These are phyloP conservation scores for Chlamydomonas incerta DNA, from an alignment of 139 green algal species.

Conservation along the genomic window DNA sequence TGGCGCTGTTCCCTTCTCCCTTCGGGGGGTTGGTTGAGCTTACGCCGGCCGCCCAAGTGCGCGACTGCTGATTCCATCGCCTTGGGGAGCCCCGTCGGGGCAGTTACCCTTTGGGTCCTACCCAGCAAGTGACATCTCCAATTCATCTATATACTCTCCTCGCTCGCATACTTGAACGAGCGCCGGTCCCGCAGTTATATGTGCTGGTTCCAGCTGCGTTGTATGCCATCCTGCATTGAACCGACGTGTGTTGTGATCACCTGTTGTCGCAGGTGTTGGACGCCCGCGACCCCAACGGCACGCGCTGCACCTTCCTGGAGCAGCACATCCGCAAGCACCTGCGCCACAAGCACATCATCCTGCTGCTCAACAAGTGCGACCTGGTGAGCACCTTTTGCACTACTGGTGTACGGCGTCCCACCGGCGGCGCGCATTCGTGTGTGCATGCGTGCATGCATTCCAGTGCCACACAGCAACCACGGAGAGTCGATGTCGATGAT, in stretches of 20 bases:
- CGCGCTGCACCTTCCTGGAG: slow-evolving; percentile 94
- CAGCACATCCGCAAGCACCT: slow-evolving; percentile 92
- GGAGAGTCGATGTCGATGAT: slow-evolving; percentile 21
- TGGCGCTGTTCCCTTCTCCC: neutral
- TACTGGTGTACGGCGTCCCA: too few relatives aligned
- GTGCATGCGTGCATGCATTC: neutral
- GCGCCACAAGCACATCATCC: slow-evolving; percentile 96
- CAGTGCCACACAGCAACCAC: neutral
- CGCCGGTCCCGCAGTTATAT: too few relatives aligned
- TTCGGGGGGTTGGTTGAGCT: slow-evolving; percentile 16
- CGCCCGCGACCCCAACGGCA: slow-evolving; percentile 95
- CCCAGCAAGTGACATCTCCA: slow-evolving; percentile 73
- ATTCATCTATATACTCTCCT: neutral
- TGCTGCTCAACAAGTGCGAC: slow-evolving; percentile 99
- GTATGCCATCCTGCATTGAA: too few relatives aligned
- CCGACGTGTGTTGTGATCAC: too few relatives aligned
- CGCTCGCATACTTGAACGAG: too few relatives aligned
- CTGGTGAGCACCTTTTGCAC: too few relatives aligned
- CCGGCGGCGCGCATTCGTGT: neutral
- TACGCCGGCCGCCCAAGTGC: neutral
- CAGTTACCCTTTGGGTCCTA: slow-evolving; percentile 76
- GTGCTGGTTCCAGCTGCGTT: too few relatives aligned
- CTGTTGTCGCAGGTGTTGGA: slow-evolving; percentile 98
- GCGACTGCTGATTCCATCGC: slow-evolving; percentile 78
- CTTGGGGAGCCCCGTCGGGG: slow-evolving; percentile 75